phyloP scores from a whole-genome alignment of 2,329 filamentous ascomycete genomes.

The Clarireedia paspali region DNA sequence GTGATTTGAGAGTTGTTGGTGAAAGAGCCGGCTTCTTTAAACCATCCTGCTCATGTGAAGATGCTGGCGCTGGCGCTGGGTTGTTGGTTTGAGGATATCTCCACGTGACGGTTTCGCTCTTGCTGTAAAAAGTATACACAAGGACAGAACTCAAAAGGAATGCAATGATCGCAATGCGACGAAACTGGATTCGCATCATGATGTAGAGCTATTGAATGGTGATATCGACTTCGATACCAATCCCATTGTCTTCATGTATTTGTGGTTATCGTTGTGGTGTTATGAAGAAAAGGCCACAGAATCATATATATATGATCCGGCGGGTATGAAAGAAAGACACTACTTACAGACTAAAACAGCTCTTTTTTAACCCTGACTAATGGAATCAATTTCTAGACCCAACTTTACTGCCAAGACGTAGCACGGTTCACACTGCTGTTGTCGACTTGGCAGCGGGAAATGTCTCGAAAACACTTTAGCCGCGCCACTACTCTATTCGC shows the following conservation, averaged over 20 bases:
- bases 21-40: not conserved
- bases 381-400: no score
- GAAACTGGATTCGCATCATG: not conserved
- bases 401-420: no score
- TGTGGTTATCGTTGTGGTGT: not conserved
- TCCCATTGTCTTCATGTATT: not conserved
- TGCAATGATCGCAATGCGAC: not conserved
- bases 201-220: not conserved
- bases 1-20: not conserved
- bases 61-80: not conserved
- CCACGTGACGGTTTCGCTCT: not conserved
- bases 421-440: no score
- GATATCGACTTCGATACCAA: not conserved
- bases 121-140: not conserved
- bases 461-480: no score
- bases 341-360: no score
- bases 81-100: not conserved
- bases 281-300: not conserved
- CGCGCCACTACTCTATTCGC: no score
- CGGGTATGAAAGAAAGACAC: no score
- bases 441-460: no score
- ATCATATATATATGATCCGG: not conserved
- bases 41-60: not conserved
- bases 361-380: no score
- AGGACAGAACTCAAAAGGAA: not conserved